phyloP scores from a whole-genome alignment of 352 stramenopile genomes.

The Phytopythium helicoides region DNA sequence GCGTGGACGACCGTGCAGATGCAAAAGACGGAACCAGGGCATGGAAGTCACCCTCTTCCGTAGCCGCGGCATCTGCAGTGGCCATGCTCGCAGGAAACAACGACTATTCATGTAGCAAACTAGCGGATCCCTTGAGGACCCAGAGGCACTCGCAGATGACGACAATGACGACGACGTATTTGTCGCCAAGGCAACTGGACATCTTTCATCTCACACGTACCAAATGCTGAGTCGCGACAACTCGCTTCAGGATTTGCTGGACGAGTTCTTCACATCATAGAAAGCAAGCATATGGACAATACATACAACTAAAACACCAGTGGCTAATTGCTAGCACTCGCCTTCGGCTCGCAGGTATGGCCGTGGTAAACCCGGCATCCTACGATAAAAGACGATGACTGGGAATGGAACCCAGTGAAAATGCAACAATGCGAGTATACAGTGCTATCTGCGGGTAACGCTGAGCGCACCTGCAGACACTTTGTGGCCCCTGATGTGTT shows the following conservation, averaged over 20 bases:
- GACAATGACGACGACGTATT: slow-evolving; percentile 19
- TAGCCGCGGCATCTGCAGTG: slow-evolving; percentile 1
- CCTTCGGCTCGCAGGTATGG: too few species aligned
- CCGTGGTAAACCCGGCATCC: too few species aligned
- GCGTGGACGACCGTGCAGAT: not conserved
- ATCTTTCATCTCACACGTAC: not conserved
- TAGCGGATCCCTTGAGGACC: slow-evolving; percentile 3
- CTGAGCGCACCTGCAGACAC: too few species aligned
- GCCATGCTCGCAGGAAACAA: not conserved
- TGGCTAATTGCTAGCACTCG: too few species aligned
- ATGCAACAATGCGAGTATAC: too few species aligned
- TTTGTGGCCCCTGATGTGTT: too few species aligned
- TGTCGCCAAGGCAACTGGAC: slow-evolving; percentile 1
- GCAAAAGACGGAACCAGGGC: not conserved
- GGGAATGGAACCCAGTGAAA: too few species aligned
- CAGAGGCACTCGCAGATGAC: slow-evolving; percentile 22
- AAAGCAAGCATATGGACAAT: too few species aligned
- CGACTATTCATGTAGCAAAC: slow-evolving; percentile 11
- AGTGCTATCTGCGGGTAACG: too few species aligned
- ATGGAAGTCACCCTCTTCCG: not conserved
- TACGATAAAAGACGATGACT: too few species aligned
- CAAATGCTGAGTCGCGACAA: slow-evolving; percentile 30
- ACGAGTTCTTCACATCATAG: slow-evolving; percentile 44
- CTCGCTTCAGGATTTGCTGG: slow-evolving; percentile 67
- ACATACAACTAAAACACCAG: too few species aligned